phyloP scores from a whole-genome alignment of 768 basidiomycete genomes.

The Amanita exitialis region DNA sequence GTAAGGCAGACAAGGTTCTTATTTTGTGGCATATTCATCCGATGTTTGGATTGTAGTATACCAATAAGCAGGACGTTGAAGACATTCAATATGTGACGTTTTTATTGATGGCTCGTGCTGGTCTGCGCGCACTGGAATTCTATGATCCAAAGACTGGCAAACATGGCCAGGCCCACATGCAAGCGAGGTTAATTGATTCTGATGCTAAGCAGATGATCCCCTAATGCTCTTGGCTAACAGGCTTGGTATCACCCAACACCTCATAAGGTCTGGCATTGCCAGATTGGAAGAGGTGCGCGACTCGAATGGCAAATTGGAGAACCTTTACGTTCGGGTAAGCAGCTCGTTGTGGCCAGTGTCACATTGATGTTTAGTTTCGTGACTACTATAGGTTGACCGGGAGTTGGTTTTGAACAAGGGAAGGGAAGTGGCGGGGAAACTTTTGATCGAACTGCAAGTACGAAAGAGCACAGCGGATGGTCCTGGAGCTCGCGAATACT shows the following conservation, averaged over 20 bases:
- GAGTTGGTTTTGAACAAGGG: slow-evolving; percentile 56
- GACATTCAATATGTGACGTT: slow-evolving; percentile 78
- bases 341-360: background rate
- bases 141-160: slow-evolving; percentile 76
- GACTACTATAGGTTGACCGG: slow-evolving; percentile 52
- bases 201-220: slow-evolving; percentile 1
- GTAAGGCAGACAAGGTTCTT: slow-evolving; percentile 26
- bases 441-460: slow-evolving; percentile 74
- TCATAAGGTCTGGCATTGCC: slow-evolving; percentile 64
- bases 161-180: slow-evolving; percentile 88
- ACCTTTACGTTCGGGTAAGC: slow-evolving; percentile 61
- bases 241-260: slow-evolving; percentile 73
- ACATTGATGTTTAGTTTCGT: background rate
- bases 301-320: slow-evolving; percentile 45
- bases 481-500: slow-evolving; percentile 67
- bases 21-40: background rate
- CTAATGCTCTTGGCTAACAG: slow-evolving; percentile 23
- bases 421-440: slow-evolving; percentile 55
- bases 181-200: slow-evolving; percentile 52
- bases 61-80: slow-evolving; percentile 54
- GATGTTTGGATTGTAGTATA: slow-evolving; percentile 36
- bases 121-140: slow-evolving; percentile 68
- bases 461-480: slow-evolving; percentile 83
- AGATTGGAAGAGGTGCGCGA: slow-evolving; percentile 59
- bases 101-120: slow-evolving; percentile 80